These are phyloP conservation scores for Amanita inopinata DNA, from an alignment of 768 basidiomycete genomes.

Conservation along the genomic window DNA sequence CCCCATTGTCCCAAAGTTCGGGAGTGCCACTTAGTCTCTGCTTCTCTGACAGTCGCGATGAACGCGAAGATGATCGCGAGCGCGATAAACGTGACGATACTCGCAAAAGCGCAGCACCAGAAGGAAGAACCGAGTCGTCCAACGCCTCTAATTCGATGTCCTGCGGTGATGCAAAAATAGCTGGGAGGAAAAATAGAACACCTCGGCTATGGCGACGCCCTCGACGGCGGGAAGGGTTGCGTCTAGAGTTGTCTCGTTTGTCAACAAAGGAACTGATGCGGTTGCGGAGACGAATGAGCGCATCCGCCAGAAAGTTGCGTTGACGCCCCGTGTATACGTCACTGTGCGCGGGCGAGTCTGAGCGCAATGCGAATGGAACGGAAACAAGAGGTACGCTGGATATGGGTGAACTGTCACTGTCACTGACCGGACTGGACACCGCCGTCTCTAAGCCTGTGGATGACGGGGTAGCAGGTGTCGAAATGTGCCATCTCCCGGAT, in stretches of 20 bases:
- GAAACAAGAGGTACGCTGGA: conserved; percentile 53
- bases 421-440: conserved; percentile 31
- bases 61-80: conserved; percentile 10
- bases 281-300: conserved; percentile 46
- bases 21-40: conserved; percentile 9
- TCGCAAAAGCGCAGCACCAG: conserved; percentile 6
- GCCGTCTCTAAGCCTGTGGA: conserved; percentile 35
- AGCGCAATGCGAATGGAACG: conserved; percentile 48
- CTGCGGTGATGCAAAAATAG: conserved; percentile 53
- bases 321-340: conserved; percentile 34
- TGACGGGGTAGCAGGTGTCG: conserved; percentile 28
- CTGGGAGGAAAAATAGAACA: conserved; percentile 74
- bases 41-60: conserved; percentile 2
- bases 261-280: conserved; percentile 41
- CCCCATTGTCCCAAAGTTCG: conserved; percentile 10
- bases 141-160: conserved; percentile 35
- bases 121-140: conserved; percentile 17
- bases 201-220: conserved; percentile 42
- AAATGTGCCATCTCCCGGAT: conserved; percentile 63
- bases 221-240: conserved; percentile 39
- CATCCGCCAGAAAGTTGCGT: conserved; percentile 41
- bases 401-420: conserved; percentile 30
- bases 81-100: conserved; percentile 17
- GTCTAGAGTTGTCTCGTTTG: conserved; percentile 28
- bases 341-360: conserved; percentile 44